These are phyloP conservation scores for Podospora didyma DNA, from an alignment of 495 filamentous ascomycete genomes.

Conservation along the genomic window DNA sequence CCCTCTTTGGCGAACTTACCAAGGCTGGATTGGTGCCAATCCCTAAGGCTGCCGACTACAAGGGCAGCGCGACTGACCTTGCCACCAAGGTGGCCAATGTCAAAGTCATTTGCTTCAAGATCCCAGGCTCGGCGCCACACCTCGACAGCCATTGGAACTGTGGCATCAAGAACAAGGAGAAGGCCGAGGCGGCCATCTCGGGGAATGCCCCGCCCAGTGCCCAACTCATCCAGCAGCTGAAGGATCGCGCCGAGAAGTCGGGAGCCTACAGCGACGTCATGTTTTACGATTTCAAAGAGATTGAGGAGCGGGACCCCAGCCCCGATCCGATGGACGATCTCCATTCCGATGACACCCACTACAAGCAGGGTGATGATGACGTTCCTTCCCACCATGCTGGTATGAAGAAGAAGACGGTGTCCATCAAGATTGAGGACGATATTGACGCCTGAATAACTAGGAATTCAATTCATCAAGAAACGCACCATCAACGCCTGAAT, in stretches of 20 bases:
- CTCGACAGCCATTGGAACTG: constrained; percentile 16
- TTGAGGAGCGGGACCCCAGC: constrained; percentile 4
- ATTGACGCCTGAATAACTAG: neutral
- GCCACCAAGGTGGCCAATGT: constrained; percentile 4
- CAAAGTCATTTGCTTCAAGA: constrained; percentile 15
- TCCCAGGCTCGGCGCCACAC: constrained; percentile 9
- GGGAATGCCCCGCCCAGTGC: neutral
- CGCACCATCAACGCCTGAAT: too few relatives aligned
- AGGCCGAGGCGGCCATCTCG: neutral
- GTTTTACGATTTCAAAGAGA: constrained; percentile 4
- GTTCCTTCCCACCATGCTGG: neutral
- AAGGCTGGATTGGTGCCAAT: constrained; percentile 9
- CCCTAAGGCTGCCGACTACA: constrained; percentile 6
- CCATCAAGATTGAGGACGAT: constrained; percentile 8
- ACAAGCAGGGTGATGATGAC: constrained; percentile 7
- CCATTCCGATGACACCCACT: neutral
- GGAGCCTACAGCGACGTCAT: constrained; percentile 5
- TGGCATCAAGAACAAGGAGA: constrained; percentile 12
- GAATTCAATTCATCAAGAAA: too few relatives aligned
- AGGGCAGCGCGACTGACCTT: constrained; percentile 9
- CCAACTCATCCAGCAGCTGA: constrained; percentile 6
- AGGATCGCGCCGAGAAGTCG: constrained; percentile 5
- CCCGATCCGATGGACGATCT: constrained; percentile 2
- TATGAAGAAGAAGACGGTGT: neutral
- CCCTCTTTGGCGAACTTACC: constrained; percentile 8